Evolutionary conservation across 2,329 filamentous ascomycete genomes (phyloP), one percentile per base, ranked within the genome.

Genomic region (Arthrocladium fulminans): DNA sequence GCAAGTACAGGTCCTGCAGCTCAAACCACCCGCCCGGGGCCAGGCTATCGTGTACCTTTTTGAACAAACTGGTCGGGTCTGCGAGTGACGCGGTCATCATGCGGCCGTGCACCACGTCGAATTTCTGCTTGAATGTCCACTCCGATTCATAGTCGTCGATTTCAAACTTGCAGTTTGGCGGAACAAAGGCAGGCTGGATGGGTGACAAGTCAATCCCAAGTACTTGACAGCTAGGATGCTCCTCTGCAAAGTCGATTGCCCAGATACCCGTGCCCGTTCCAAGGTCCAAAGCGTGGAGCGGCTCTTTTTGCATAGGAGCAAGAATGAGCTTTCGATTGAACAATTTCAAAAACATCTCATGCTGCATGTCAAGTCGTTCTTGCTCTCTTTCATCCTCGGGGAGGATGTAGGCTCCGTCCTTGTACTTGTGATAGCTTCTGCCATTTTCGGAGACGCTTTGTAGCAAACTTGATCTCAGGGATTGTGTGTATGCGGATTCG

Each of bases 331-430:
- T 17, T 7, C 22, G 20, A 8, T 24, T 17, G 23, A 52, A 24
- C 6, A 30, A 25, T 2, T 42, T 32, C 24, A n/a, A 27, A 13
- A n/a, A 27, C 4, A 39, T 27, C 48, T 68, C 64, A 53, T 71
- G 67, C 48, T 63, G 58, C 38, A 70, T 53, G 34, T 63, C 60
- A 27, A 68, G 58, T 17, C 65, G 65, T 43, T 69, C 66, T 54
- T 69, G 66, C 54, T 69, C 66, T 54, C 63, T 59, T 47, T 69
- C 63, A 51, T 70, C 67, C 51, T 69, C 70, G 9, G 67, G 67
- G 23, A 68, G 57, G 19, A 63, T 61, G 47, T 70, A 69, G 57
- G 65, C 60, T 30, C 60, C 61, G 25, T 64, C 63, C 40, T 57
- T 51, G 50, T 60, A 64, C 10, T 60, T 58, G 54, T 65, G 62